phyloP scores from a whole-genome alignment of 2,329 filamentous ascomycete genomes.

The Drechslera avenae region DNA sequence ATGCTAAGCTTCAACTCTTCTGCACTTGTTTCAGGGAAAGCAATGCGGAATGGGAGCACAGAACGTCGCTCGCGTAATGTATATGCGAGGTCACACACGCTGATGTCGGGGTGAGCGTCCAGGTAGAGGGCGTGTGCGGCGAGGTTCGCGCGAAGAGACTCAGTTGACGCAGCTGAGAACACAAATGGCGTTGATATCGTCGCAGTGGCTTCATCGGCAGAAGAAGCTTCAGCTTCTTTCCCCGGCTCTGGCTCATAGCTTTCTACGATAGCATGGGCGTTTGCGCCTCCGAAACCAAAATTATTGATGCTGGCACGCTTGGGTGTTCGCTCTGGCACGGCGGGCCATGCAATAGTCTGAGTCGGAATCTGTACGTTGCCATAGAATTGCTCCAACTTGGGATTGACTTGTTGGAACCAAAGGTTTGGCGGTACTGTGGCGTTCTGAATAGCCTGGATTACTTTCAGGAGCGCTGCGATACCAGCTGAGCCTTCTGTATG shows the following conservation, averaged over 20 bases:
- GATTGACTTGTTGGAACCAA: constrained; percentile 41
- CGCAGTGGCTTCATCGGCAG: neutral
- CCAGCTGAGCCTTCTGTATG: constrained; percentile 51
- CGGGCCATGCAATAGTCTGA: constrained; percentile 17
- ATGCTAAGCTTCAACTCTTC: neutral
- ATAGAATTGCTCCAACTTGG: constrained; percentile 31
- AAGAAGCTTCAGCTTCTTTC: neutral
- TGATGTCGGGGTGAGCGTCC: neutral
- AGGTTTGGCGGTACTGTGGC: constrained; percentile 43
- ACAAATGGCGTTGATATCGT: neutral
- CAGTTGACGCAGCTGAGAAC: neutral
- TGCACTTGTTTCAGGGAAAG: neutral
- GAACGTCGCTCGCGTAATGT: neutral
- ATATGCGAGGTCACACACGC: neutral
- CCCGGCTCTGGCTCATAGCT: constrained; percentile 10
- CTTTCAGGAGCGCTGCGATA: constrained; percentile 47
- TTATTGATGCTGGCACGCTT: constrained; percentile 28
- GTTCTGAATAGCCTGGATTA: constrained; percentile 36
- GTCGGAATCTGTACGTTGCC: constrained; percentile 16
- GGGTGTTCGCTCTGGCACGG: neutral
- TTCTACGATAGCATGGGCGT: constrained; percentile 38
- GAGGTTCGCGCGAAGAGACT: neutral
- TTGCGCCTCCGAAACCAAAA: constrained; percentile 36
- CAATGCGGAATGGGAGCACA: neutral
- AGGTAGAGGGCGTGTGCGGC: neutral